These are phyloP conservation scores for Podila minutissima DNA, from an alignment of 192 early-diverging fungal species.

Conservation along the genomic window DNA sequence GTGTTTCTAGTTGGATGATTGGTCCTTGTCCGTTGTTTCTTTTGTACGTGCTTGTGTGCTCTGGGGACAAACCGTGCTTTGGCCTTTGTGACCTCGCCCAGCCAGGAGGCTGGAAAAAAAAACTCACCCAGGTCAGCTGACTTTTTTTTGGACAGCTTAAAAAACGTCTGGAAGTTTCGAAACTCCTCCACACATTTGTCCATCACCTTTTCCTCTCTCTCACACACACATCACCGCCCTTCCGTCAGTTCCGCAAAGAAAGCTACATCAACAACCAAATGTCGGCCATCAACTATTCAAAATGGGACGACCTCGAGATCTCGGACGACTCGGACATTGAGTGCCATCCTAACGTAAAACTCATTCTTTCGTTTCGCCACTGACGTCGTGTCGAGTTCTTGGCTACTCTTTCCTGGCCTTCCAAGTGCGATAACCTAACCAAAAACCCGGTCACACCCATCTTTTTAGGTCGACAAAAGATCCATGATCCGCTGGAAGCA, in stretches of 20 bases:
- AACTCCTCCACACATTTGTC: not conserved
- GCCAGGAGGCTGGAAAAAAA: not conserved
- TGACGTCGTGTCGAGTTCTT: not conserved
- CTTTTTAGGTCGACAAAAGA: conserved; percentile 72
- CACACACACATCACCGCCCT: not conserved
- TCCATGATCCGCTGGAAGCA: conserved; percentile 93
- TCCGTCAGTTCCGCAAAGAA: not conserved
- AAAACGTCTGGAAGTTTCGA: not conserved
- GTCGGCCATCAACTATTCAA: conserved; percentile 83
- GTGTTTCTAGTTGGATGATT: too few species aligned
- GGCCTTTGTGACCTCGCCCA: too few species aligned
- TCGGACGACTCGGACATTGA: conserved; percentile 98
- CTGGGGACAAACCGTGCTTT: too few species aligned
- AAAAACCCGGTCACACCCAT: not conserved
- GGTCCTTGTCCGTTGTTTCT: not conserved
- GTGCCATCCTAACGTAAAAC: conserved; percentile 86
- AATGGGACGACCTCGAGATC: conserved; percentile 97
- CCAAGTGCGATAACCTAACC: not conserved
- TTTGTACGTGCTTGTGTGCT: not conserved
- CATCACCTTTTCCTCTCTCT: not conserved
- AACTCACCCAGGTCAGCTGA: not conserved
- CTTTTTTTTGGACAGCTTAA: not conserved
- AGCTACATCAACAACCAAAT: not conserved
- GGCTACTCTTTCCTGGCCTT: not conserved
- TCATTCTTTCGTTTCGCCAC: not conserved